Base-by-base conservation (phyloP, 306 rosid genomes). In the Vachellia collinsii region DNA sequence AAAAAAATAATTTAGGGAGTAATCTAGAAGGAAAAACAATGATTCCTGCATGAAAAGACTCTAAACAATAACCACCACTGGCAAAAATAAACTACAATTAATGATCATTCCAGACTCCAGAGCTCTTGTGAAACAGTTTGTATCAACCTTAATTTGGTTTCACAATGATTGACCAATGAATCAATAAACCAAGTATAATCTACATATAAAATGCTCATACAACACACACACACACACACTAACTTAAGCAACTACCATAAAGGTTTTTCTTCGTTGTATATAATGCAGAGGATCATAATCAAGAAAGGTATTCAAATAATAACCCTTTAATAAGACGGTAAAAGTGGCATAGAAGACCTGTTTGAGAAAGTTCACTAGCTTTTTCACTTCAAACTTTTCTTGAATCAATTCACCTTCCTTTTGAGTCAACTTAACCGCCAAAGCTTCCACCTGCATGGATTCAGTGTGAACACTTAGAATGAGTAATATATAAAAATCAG, bases 351-450 rank as follows among this genome's bases (percentile, higher is more conserved):
- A 41, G 34, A 44, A 56, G 17, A 93, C 99, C 98, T 95, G 98
- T 81, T 95, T 95, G 86, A 95, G 99, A 90, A 90, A 95, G 88
- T 85, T 90, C 20, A 85, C 89, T 36, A 95, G 90, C 88, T 89
- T 93, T 81, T 95, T 91, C 88, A 95, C 98, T 95, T 95, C 99
- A 87, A 90, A 93, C 93, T 95, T 95, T 84, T 95, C 99, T 78
- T 95, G 98, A 85, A 95, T 95, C 90, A 95, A 73, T 74, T 95
- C 99, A 79, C 99, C 99, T 89, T 95, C 99, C 54, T 91, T 90
- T 86, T 95, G 99, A 80, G 99, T 95, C 88, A 95, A 89, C 86
- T 95, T 93, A 63, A 91, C 98, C 5, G 99, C 99, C 74, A 95
- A 85, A 83, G 99, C 99, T 88, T 95, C 99, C 78, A 95, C 99